Conservation (phyloP, 1,139 yeast genomes). For the Candida freyschussii region DNA sequence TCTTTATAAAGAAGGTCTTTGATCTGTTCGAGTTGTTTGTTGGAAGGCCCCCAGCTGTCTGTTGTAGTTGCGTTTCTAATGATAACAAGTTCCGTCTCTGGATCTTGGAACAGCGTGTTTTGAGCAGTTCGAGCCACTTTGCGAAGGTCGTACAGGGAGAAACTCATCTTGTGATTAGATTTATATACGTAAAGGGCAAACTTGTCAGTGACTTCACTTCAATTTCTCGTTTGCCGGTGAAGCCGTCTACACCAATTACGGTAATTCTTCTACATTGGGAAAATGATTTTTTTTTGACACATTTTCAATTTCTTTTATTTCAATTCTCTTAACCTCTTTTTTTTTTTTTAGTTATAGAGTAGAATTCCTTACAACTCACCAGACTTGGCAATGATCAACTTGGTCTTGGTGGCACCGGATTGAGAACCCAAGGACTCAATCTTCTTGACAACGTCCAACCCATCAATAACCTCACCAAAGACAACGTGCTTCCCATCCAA, state of each 20-base stretch:
- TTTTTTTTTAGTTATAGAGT: too few relatives aligned
- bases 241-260: too few relatives aligned
- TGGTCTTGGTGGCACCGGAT: slow-evolving; percentile 78
- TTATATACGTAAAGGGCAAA: too few relatives aligned
- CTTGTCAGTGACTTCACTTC: too few relatives aligned
- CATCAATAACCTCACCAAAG: slow-evolving; percentile 94
- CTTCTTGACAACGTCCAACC: slow-evolving; percentile 86
- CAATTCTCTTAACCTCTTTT: too few relatives aligned
- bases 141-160: slow-evolving; percentile 33
- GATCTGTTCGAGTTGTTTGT: slow-evolving; percentile 34
- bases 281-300: too few relatives aligned
- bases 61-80: slow-evolving; percentile 41
- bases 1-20: slow-evolving; percentile 3
- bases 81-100: slow-evolving; percentile 31
- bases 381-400: slow-evolving; percentile 72
- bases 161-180: slow-evolving; percentile 3
- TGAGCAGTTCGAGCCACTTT: slow-evolving; percentile 31
- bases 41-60: slow-evolving; percentile 44
- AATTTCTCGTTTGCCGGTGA: too few relatives aligned
- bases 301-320: too few relatives aligned
- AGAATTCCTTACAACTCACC: slow-evolving; percentile 62
- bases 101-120: slow-evolving; percentile 8
- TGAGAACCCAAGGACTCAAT: slow-evolving; percentile 82
- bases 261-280: too few relatives aligned
- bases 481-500: slow-evolving; percentile 99